Evolutionary conservation across 177 flowering plant species (phyloP), one percentile per base, ranked within the genome.

Genomic region (Vitis hybrid): DNA sequence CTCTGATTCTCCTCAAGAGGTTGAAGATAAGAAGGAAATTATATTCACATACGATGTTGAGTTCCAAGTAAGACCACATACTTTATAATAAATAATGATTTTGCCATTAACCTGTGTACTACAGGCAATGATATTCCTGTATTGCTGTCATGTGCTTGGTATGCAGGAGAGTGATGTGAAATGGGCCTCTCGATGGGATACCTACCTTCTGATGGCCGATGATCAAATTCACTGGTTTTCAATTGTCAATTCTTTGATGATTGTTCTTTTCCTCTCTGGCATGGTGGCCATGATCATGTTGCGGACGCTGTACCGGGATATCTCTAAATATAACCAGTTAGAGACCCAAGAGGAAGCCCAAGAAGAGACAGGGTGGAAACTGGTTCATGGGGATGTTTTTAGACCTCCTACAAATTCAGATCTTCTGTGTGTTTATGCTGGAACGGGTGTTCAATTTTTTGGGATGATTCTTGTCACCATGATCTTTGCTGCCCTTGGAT

Each of bases 221-320:
- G 97, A 93, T 77, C 98, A 93, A 78, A 88, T 93, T 64, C 98
- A 93, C 73, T 93, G 98, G 98, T 93, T 93, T 73, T 93, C 98
- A 10, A 91, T 93, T 66, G 91, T 91, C 48, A 93, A 93, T 73
- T 93, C 97, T 63, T 79, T 91, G 68, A 93, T 91, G 98, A 91
- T 93, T 74, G 98, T 93, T 62, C 90, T 93, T 65, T 91, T 93
- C 87, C 98, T 93, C 62, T 93, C 97, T 1, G 96, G 96, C 7
- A 92, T 91, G 97, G 97, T 92, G 63, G 96, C 97, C 49, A 89
- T 91, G 97, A 92, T 92, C 59, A 92, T 92, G 96, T 57, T 92
- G 80, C 80, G 97, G 11, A 92, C 97, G 8, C 88, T 92, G 30
- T 91, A 89, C 76, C 87, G 97, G 18, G 97, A 92, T 74, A 92